A percentile compares a stretch with the other conserved stretches of the same genome.
Evolutionary conservation across 192 early-diverging fungal genomes (phyloP).

Genomic region (Gigaspora rosea): DNA sequence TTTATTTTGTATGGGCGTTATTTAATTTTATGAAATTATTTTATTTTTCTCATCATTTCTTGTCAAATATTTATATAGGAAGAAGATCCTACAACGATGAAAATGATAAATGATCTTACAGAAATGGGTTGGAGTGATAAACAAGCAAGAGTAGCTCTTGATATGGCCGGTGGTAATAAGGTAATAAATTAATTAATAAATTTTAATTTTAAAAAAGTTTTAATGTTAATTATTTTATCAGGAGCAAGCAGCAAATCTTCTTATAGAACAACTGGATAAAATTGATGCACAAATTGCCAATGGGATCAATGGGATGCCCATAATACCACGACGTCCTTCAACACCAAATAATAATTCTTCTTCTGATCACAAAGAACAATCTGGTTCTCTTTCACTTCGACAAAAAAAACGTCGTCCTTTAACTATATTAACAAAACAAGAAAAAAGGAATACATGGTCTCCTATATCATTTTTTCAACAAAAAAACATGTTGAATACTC

Average conservation of each 20-base stretch:
- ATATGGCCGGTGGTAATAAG: slow-evolving; percentile 54
- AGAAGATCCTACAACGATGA: slow-evolving; percentile 39
- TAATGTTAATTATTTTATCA: slow-evolving; percentile 23
- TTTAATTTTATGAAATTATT: no score
- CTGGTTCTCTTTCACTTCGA: background rate
- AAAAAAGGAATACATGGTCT: slow-evolving; percentile 47
- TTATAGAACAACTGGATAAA: slow-evolving; percentile 60
- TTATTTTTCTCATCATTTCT: no score
- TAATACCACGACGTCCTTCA: slow-evolving; percentile 24
- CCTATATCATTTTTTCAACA: slow-evolving; percentile 58
- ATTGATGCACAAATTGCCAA: slow-evolving; percentile 49
- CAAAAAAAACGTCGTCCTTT: slow-evolving; percentile 18
- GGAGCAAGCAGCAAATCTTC: slow-evolving; percentile 60
- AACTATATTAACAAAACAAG: slow-evolving; percentile 19
- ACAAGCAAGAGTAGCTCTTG: slow-evolving; percentile 63
- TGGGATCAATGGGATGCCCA: no score
- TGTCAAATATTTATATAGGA: background rate
- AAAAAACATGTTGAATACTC: slow-evolving; percentile 48
- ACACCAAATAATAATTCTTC: slow-evolving; percentile 20
- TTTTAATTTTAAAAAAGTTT: background rate
- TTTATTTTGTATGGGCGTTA: no score
- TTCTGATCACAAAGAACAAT: background rate
- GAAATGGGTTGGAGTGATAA: slow-evolving; percentile 71
- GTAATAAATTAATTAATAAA: slow-evolving; percentile 35
- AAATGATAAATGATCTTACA: slow-evolving; percentile 32